Evolutionary conservation across 1,139 yeast genomes (phyloP), one percentile per base, ranked within the genome.

Genomic region (Pichia norvegensis): DNA sequence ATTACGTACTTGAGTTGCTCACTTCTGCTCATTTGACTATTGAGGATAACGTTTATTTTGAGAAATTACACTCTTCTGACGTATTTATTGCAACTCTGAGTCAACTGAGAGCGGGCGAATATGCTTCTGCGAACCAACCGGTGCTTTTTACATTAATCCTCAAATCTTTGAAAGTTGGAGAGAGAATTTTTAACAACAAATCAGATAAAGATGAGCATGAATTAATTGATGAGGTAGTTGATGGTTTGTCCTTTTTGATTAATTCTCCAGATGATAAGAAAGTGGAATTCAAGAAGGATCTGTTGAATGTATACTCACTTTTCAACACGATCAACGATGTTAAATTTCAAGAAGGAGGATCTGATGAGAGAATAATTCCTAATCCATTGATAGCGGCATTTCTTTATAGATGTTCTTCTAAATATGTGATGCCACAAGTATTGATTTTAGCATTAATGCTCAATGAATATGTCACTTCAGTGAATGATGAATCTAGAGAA

Each of bases 1-100:
- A 48, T 14, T 19, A 38, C 10, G 46, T 46, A 1, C 29, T 52
- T 11, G 33, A 42, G 4, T 23, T 45, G 4, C 19, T 52, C 2
- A 41, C 52, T n/a, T 42, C 48, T 10, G 31, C 42, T 2, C 45
- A 49, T 4, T 38, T 50, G 29, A 27, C 47, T 1, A 41, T 54
- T 4, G 45, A 58, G 4, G 47, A 47, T 8, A 52, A 49, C 19
- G 52, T 47, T 9, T 58, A 50, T 41, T 44, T 54, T 16, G 49
- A 55, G 2, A 48, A 46, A 37, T 21, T 58, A 4, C 55, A 56
- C 38, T 42, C 52, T 1, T 45, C 52, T 21, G 58, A 58, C 38
- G 40, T 43, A 4, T 43, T 46, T 22, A 50, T 56, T 19, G 60
- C 55, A 42, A 42, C 56, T 7, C 23, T 55, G 45, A 55, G 56